Evolutionary conservation across 2,329 filamentous ascomycete genomes (phyloP).

Genomic region (Ophiostoma sp.): DNA sequence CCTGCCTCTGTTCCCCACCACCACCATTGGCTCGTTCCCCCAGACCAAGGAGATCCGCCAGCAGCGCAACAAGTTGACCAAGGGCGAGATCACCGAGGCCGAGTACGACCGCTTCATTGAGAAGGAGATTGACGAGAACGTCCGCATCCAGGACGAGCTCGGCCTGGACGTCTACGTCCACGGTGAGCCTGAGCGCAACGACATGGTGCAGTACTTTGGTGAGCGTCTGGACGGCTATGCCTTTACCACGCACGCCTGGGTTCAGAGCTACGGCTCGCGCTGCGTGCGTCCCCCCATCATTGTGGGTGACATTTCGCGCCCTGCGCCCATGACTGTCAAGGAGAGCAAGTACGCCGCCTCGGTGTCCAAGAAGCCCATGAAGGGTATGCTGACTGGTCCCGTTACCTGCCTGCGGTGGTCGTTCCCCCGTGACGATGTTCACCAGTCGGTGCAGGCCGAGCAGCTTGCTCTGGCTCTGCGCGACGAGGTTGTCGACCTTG

Average conservation of each 20-base stretch:
- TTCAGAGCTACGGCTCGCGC: conserved; percentile 93
- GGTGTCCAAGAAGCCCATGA: conserved; percentile 98
- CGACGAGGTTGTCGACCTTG: conserved; percentile 96
- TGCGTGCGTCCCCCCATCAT: conserved; percentile 98
- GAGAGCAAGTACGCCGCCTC: conserved; percentile 98
- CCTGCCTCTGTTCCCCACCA: conserved; percentile 95
- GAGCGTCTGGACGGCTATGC: conserved; percentile 94
- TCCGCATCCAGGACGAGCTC: conserved; percentile 97
- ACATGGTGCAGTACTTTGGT: conserved; percentile 99
- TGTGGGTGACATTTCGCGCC: conserved; percentile 96
- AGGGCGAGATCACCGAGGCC: conserved; percentile 86
- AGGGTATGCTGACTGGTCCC: conserved; percentile 99
- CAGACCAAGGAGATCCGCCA: conserved; percentile 98
- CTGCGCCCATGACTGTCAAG: conserved; percentile 98
- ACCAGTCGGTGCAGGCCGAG: conserved; percentile 98
- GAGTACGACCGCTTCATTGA: conserved; percentile 99
- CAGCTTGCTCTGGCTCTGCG: conserved; percentile 97
- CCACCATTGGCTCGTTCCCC: conserved; percentile 98
- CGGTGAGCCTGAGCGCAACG: conserved; percentile 98
- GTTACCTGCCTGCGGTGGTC: conserved; percentile 99
- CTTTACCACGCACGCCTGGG: conserved; percentile 99
- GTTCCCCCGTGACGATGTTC: conserved; percentile 98
- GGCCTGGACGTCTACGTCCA: conserved; percentile 95
- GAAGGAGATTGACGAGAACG: conserved; percentile 92
- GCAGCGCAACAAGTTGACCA: conserved; percentile 96